Conservation (phyloP, 83 land plant species). For the Larix sibirica region DNA sequence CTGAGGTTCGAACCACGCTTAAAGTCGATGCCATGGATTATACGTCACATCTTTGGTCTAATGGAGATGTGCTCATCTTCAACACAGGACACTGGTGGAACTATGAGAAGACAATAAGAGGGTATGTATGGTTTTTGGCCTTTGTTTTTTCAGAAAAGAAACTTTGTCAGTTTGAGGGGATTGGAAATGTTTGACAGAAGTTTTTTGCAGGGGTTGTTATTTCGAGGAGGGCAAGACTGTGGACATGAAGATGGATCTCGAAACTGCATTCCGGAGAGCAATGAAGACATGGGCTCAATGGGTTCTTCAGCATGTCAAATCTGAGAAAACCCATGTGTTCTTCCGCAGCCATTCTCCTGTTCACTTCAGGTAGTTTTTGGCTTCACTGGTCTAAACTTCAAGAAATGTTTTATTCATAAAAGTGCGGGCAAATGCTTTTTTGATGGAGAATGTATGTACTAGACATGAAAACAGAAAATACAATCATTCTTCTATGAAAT, state of each 20-base stretch:
- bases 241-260: slow-evolving; percentile 45
- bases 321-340: slow-evolving; percentile 38
- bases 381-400: slow-evolving; percentile 8
- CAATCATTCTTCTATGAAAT: not conserved
- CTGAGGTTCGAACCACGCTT: slow-evolving; percentile 42
- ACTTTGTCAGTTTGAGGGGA: not conserved
- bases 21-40: slow-evolving; percentile 57
- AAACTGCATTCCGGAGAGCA: slow-evolving; percentile 48
- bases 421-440: not conserved
- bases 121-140: slow-evolving; percentile 29
- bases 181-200: not conserved
- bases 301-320: slow-evolving; percentile 28
- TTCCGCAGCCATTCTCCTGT: slow-evolving; percentile 61
- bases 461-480: not conserved
- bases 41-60: slow-evolving; percentile 53
- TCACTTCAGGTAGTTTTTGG: slow-evolving; percentile 55
- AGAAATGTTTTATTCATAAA: too few relatives aligned
- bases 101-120: slow-evolving; percentile 51
- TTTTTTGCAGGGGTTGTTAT: slow-evolving; percentile 48
- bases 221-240: slow-evolving; percentile 51
- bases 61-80: slow-evolving; percentile 68
- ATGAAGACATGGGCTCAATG: slow-evolving; percentile 57
- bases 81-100: slow-evolving; percentile 96
- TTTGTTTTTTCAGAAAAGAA: not conserved
- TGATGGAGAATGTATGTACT: not conserved